Evolutionary conservation across 192 early-diverging fungal genomes (phyloP).

Genomic region (Funneliformis geosporum): DNA sequence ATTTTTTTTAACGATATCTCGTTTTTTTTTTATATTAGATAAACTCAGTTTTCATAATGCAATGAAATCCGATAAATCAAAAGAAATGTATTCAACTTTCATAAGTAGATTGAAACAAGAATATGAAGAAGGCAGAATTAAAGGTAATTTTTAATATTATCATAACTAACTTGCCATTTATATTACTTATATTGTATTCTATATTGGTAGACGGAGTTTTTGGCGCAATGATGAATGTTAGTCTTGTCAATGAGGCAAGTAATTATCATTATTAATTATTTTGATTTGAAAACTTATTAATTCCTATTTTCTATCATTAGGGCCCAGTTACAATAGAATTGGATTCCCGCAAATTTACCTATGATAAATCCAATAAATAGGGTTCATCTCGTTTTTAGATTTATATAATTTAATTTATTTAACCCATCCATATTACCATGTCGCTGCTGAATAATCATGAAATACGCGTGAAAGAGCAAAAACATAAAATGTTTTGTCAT

Average conservation of each 20-base stretch:
- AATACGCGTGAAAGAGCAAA: no score
- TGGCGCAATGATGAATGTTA: constrained; percentile 96
- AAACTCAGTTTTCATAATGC: constrained; percentile 95
- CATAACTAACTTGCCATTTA: background rate
- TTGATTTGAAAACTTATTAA: background rate
- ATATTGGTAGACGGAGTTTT: constrained; percentile 75
- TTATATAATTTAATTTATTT: no score
- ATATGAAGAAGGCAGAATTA: constrained; percentile 66
- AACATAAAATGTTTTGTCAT: no score
- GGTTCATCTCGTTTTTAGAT: no score
- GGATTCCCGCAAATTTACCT: constrained; percentile 58
- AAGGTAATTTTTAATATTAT: constrained; percentile 54
- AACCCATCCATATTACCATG: no score
- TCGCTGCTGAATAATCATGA: no score
- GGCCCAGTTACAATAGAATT: constrained; percentile 60
- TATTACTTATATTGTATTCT: background rate
- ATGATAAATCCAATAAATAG: constrained; percentile 20
- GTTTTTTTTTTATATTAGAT: constrained; percentile 39
- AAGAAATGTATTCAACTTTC: constrained; percentile 75
- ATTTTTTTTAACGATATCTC: background rate
- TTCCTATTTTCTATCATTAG: constrained; percentile 11
- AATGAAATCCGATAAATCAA: constrained; percentile 72
- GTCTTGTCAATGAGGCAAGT: constrained; percentile 79
- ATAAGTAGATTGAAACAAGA: constrained; percentile 63
- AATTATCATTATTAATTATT: background rate